A percentile compares a stretch with the other conserved stretches of the same genome.
These are phyloP conservation scores for Besnoitia besnoiti DNA, from an alignment of 169 alveolate genomes.

Conservation along the genomic window DNA sequence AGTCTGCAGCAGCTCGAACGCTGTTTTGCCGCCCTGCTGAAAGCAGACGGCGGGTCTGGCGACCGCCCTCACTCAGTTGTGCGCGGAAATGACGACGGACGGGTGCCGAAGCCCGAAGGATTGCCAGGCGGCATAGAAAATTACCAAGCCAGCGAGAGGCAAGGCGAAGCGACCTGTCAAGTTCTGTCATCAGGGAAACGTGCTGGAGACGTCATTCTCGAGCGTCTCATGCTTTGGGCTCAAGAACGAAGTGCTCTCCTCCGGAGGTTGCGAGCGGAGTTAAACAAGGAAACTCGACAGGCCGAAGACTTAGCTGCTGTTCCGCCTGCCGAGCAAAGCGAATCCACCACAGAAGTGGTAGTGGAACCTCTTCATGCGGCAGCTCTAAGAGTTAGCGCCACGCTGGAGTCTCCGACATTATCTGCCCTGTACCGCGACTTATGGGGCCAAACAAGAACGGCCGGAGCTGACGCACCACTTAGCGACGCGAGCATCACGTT, in stretches of 20 bases:
- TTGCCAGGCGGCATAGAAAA: background rate
- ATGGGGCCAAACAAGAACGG: background rate
- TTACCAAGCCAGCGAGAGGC: background rate
- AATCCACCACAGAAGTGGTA: background rate
- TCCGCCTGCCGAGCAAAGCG: background rate
- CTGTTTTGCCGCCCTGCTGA: constrained; percentile 3
- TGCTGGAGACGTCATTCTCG: background rate
- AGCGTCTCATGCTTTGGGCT: background rate
- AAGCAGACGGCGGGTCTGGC: background rate
- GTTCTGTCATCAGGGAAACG: too few relatives aligned
- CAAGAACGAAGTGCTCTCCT: background rate
- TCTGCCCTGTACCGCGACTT: background rate
- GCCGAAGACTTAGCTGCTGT: background rate
- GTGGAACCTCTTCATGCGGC: background rate
- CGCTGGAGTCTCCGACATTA: background rate
- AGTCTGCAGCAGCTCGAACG: constrained; percentile 22
- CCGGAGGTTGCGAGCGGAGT: background rate
- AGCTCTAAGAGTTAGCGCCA: background rate
- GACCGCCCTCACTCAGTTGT: background rate
- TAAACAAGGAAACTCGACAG: background rate
- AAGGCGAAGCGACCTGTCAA: background rate
- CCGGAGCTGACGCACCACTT: background rate
- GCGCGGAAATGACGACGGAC: background rate
- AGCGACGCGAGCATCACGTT: background rate
- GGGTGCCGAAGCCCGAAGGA: background rate